Evolutionary conservation across 2,329 filamentous ascomycete species (phyloP).

Genomic region (Epichloe festucae): DNA sequence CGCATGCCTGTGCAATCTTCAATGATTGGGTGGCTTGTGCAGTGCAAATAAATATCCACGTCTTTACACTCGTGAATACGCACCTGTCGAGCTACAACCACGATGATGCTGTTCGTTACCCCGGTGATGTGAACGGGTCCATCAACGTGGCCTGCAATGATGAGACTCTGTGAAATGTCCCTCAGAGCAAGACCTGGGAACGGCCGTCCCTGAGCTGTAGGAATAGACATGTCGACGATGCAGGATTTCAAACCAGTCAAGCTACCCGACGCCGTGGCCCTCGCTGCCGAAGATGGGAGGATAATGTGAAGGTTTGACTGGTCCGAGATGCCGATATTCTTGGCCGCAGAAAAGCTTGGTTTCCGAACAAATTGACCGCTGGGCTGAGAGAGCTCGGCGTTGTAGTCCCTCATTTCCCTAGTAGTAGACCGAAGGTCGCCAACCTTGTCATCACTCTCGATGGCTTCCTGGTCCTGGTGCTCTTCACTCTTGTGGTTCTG

Average conservation of each 20-base stretch:
- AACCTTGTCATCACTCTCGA: slow-evolving; percentile 21
- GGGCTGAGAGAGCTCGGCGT: slow-evolving; percentile 37
- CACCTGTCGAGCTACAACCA: slow-evolving; percentile 75
- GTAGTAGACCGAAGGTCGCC: slow-evolving; percentile 22
- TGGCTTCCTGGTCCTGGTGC: slow-evolving; percentile 3
- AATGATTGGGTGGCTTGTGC: slow-evolving; percentile 78
- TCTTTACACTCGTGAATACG: slow-evolving; percentile 79
- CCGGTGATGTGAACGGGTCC: slow-evolving; percentile 77
- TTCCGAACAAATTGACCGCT: slow-evolving; percentile 34
- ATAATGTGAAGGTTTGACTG: slow-evolving; percentile 63
- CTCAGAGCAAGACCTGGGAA: slow-evolving; percentile 60
- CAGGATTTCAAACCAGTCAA: slow-evolving; percentile 57
- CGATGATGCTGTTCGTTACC: slow-evolving; percentile 57
- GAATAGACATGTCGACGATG: slow-evolving; percentile 68
- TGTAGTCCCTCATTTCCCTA: slow-evolving; percentile 36
- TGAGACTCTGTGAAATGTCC: slow-evolving; percentile 53
- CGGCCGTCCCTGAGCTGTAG: slow-evolving; percentile 40
- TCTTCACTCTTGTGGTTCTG: slow-evolving; percentile 10
- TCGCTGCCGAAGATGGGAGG: slow-evolving; percentile 56
- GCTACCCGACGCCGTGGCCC: slow-evolving; percentile 60
- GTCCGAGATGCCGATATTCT: slow-evolving; percentile 50
- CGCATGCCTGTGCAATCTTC: slow-evolving; percentile 71
- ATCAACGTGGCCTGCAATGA: slow-evolving; percentile 65
- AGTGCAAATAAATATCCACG: slow-evolving; percentile 74
- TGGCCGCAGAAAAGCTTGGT: slow-evolving; percentile 49